Percentiles rank a stretch among this genome's conserved stretches.
Evolutionary conservation across 768 basidiomycete genomes (phyloP).

Genomic region (Crucibulum laeve): DNA sequence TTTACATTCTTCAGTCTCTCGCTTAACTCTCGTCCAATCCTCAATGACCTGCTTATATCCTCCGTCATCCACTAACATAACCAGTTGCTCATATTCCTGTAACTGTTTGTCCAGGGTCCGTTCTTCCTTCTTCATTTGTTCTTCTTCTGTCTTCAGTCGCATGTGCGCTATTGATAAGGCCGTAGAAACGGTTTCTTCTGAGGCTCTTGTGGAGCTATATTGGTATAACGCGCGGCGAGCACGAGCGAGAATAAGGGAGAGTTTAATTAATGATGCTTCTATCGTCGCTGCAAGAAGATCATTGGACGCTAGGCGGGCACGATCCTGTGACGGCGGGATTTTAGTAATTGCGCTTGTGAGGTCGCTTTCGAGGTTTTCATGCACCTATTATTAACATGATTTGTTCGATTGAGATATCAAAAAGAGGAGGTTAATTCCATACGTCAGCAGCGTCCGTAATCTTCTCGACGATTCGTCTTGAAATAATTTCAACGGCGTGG

Average conservation of each 20-base stretch:
- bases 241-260: conserved; percentile 39
- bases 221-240: conserved; percentile 35
- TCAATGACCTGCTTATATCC: conserved; percentile 43
- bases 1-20: conserved; percentile 45
- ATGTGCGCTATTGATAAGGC: conserved; percentile 27
- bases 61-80: conserved; percentile 34
- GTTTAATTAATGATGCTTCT: conserved; percentile 43
- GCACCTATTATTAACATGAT: conserved; percentile 16
- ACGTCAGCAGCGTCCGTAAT: neutral
- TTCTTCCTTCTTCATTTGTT: conserved; percentile 30
- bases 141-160: conserved; percentile 29
- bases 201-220: conserved; percentile 15
- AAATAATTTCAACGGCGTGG: too few relatives aligned
- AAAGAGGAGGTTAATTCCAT: neutral
- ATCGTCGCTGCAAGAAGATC: conserved; percentile 40
- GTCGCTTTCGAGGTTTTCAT: conserved; percentile 23
- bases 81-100: conserved; percentile 34
- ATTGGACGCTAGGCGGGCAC: conserved; percentile 25
- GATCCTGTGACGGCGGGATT: conserved; percentile 21
- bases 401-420: neutral
- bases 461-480: too few relatives aligned
- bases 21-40: conserved; percentile 43
- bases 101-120: conserved; percentile 31
- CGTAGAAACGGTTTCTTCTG: conserved; percentile 20
- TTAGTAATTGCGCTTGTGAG: conserved; percentile 20